phyloP scores from a whole-genome alignment of 352 stramenopile genomes.

The Pythium utonaiense region DNA sequence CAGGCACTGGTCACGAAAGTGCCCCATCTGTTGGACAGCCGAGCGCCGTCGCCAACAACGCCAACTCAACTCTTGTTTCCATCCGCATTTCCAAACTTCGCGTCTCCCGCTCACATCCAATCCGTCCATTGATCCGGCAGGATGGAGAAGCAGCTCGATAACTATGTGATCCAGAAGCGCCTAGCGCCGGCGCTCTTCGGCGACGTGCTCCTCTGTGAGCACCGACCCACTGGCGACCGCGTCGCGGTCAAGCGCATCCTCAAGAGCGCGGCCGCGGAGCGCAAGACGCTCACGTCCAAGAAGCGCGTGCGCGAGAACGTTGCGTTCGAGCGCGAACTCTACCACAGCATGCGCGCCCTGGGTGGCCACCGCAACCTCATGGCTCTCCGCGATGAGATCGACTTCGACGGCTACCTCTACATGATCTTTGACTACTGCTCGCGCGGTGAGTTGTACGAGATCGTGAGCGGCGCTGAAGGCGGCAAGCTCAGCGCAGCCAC shows the following conservation, averaged over 20 bases:
- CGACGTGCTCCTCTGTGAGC: conserved; percentile 71
- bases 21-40: conserved; percentile 19
- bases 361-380: conserved; percentile 67
- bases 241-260: conserved; percentile 81
- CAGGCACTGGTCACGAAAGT: conserved; percentile 10
- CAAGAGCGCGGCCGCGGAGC: conserved; percentile 51
- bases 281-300: conserved; percentile 57
- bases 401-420: conserved; percentile 77
- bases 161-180: conserved; percentile 79
- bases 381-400: conserved; percentile 66
- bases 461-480: conserved; percentile 52
- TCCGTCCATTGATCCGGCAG: conserved; percentile 12
- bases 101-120: conserved; percentile 12
- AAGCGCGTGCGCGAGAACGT: conserved; percentile 82
- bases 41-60: neutral
- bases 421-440: conserved; percentile 75
- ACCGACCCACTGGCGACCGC: conserved; percentile 54
- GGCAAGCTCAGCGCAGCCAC: conserved; percentile 43
- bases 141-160: conserved; percentile 56
- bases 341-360: conserved; percentile 55
- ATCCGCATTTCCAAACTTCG: conserved; percentile 20
- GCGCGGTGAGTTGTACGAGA: conserved; percentile 73
- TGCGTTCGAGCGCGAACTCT: conserved; percentile 67
- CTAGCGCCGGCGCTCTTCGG: conserved; percentile 76
- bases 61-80: neutral